Evolutionary conservation across 2,329 filamentous ascomycete genomes (phyloP), one percentile per base, ranked within the genome.

Genomic region (Aspergillus tubingensis): DNA sequence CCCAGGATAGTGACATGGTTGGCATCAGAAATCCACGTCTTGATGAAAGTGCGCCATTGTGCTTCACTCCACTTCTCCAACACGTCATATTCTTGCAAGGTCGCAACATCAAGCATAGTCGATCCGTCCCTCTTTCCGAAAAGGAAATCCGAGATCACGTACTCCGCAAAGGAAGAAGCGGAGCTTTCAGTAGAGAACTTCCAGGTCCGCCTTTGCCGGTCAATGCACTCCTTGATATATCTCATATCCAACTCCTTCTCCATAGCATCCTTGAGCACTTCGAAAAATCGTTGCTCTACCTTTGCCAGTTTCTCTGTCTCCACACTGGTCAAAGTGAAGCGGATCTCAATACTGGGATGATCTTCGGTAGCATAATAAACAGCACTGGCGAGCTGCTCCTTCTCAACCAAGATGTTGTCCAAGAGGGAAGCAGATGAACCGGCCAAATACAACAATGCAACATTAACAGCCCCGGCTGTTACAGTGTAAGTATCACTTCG

Each of bases 361-460:
- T 87, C 85, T 65, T 97, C 92, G 68, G 87, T 89, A 75, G 86
- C 89, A 74, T 90, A 92, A 52, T 88, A 88, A 10, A 98, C 88
- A 6, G 89, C 91, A 76, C 92, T 97, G 3, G 92, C 91, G 49
- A 98, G 85, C 67, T 96, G 91, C 76, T 98, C 94, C 68, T 89
- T 92, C 73, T 99, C 95, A 2, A 99, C 95, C 62, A 99, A 84
- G 17, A 88, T 85, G 67, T 98, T 98, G 72, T 98, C 94, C 5
- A 99, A 81, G 1, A 99, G 83, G 0, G 94, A 94, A 2, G 96
- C 92, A 0, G 96, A 96, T 0, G 95, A 98, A 5, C 93, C 95
- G 64, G 91, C 92, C 17, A 99, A 86, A 71, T 98, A 99, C 2
- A 89, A 88, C 41, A 96, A 83, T 2, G 96, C 79, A 54, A 96